Base-by-base conservation (phyloP, 441 rosid genomes). In the Isatis lusitanica region DNA sequence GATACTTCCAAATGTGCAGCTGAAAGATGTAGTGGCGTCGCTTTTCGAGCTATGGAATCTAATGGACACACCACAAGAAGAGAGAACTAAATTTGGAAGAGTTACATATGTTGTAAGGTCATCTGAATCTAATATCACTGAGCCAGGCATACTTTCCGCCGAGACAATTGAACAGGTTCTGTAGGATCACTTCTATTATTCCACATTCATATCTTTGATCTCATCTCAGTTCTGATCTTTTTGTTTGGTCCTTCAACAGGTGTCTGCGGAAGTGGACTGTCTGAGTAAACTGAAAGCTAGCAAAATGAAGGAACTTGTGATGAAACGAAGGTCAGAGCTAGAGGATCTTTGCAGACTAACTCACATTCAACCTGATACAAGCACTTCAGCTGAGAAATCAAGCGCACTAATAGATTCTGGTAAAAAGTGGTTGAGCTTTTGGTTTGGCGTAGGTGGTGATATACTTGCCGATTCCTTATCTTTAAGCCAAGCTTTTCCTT, bases 1-100 rank as follows among this genome's bases (percentile, higher is more conserved):
- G 66, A 38, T 59, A 16, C 57, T 68, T 70, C 18, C 60, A 24
- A 24, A 67, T 74, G 9, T 81, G 85, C 87, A 95, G 99, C 81
- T 95, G 77, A 95, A 85, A 83, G 92, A 87, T 72, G 86, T 86
- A 71, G 79, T 77, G 46, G 81, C 76, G 2, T 81, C 85, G 2
- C 84, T 95, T 42, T 85, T 83, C 75, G 98, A 93, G 72, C 92
- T 96, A 36, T 96, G 97, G 99, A 88, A 85, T 79, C 83, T 96
- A 83, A 96, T 93, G 99, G 99, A 93, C 79, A 85, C 97, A 5
- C 88, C 97, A 17, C 80, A 83, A 18, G 90, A 85, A 74, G 97
- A 90, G 71, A 87, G 76, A 84, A 80, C 64, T 58, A 73, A 71
- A 16, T 96, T 88, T 74, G 82, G 88, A 13, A 84, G 84, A 79